Percentiles rank a stretch among this genome's conserved stretches.
Evolutionary conservation across 2,329 filamentous ascomycete species (phyloP).

Genomic region (Verticillium nonalfalfae): DNA sequence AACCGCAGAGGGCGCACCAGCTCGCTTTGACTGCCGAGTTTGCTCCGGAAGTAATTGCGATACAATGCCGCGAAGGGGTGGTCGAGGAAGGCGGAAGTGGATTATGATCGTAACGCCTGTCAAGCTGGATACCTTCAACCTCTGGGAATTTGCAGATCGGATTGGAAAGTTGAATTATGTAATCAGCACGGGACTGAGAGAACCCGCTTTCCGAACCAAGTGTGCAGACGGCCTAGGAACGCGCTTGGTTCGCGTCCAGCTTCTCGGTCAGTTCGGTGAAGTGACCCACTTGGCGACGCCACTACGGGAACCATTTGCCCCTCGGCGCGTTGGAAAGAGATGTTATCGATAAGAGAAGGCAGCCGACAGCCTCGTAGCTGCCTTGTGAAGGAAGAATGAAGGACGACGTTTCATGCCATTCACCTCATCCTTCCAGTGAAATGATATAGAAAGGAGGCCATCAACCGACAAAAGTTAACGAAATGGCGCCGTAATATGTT

Average conservation of each 20-base stretch:
- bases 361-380: neutral
- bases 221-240: neutral
- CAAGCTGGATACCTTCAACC: neutral
- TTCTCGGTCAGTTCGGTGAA: neutral
- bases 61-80: neutral
- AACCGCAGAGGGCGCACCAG: neutral
- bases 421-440: too few relatives aligned
- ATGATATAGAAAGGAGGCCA: too few relatives aligned
- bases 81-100: neutral
- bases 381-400: neutral
- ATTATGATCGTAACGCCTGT: neutral
- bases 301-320: neutral
- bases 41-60: neutral
- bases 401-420: neutral
- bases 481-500: neutral
- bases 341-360: neutral
- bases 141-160: neutral
- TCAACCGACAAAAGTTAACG: neutral
- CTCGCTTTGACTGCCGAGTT: neutral
- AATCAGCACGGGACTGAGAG: neutral
- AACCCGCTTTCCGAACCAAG: neutral
- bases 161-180: neutral
- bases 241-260: neutral
- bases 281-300: neutral
- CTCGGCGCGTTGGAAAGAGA: neutral